Percentiles rank a stretch among this genome's conserved stretches.
These are phyloP conservation scores for Penicillium sp. DNA, from an alignment of 2,329 filamentous ascomycete genomes.

Conservation along the genomic window DNA sequence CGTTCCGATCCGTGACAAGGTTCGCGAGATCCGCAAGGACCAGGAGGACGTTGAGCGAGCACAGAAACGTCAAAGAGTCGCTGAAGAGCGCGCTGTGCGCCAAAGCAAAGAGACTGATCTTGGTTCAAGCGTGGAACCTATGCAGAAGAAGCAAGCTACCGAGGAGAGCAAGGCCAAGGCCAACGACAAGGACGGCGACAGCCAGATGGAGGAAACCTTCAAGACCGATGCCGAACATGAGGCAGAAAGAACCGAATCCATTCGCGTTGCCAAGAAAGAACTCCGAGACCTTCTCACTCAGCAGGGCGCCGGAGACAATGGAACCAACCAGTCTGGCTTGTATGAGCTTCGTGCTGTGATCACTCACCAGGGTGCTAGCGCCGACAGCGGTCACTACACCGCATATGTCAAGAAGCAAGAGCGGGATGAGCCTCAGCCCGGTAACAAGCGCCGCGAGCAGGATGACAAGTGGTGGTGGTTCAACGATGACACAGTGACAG, in stretches of 20 bases:
- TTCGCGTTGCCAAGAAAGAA: conserved; percentile 84
- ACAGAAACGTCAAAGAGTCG: conserved; percentile 85
- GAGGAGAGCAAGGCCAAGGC: conserved; percentile 54
- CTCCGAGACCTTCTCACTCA: conserved; percentile 76
- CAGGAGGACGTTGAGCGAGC: conserved; percentile 90
- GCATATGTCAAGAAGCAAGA: conserved; percentile 95
- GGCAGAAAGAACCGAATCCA: conserved; percentile 73
- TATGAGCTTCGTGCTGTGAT: conserved; percentile 94
- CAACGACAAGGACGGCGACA: conserved; percentile 65
- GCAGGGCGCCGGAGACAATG: conserved; percentile 72
- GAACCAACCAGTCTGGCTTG: conserved; percentile 88
- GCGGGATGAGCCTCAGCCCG: conserved; percentile 64
- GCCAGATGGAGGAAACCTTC: conserved; percentile 72
- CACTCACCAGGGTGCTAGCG: conserved; percentile 93
- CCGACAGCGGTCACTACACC: conserved; percentile 97
- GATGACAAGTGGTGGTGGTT: conserved; percentile 99
- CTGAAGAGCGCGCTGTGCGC: conserved; percentile 58
- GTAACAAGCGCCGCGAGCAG: conserved; percentile 65
- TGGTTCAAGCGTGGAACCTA: conserved; percentile 39
- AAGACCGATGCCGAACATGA: conserved; percentile 96
- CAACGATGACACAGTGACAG: conserved; percentile 95
- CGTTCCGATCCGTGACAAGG: conserved; percentile 91
- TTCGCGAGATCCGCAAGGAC: conserved; percentile 92
- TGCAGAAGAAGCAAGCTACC: conserved; percentile 52
- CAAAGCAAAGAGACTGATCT: conserved; percentile 41